These are phyloP conservation scores for Rutstroemia sp. DNA, from an alignment of 2,329 filamentous ascomycete genomes.

Conservation along the genomic window DNA sequence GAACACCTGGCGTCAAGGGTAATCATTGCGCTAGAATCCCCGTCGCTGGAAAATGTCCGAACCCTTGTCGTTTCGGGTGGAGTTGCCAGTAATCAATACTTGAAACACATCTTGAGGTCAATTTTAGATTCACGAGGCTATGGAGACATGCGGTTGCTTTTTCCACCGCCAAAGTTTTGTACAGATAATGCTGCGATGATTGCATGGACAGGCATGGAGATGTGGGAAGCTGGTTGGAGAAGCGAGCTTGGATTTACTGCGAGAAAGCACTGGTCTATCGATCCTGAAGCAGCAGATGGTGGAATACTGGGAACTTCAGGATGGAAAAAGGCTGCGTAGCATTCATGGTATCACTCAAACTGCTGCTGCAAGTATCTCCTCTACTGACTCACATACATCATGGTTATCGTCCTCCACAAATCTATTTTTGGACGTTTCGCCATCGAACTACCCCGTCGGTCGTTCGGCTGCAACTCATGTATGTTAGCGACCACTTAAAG, in stretches of 20 bases:
- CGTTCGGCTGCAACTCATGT: no score
- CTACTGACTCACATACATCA: no score
- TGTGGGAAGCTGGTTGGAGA: constrained; percentile 73
- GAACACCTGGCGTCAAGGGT: constrained; percentile 77
- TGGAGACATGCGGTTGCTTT: constrained; percentile 51
- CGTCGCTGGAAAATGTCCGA: constrained; percentile 29
- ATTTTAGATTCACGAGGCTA: constrained; percentile 61
- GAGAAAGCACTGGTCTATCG: constrained; percentile 67
- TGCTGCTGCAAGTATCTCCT: no score
- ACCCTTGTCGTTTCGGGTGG: constrained; percentile 82
- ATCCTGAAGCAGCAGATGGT: constrained; percentile 49
- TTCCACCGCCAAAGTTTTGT: constrained; percentile 71
- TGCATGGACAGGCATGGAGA: constrained; percentile 86
- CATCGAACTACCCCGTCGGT: no score
- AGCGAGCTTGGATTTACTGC: constrained; percentile 53
- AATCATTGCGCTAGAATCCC: constrained; percentile 52
- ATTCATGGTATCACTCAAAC: background rate
- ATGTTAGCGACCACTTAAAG: no score
- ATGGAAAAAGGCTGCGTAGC: constrained; percentile 33
- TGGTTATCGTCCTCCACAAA: no score
- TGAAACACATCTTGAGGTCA: constrained; percentile 56
- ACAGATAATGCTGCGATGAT: constrained; percentile 99
- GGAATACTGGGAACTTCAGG: constrained; percentile 58
- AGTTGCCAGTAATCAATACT: constrained; percentile 77
- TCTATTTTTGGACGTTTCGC: no score